Percentiles rank a stretch among this genome's conserved stretches.
These are phyloP conservation scores for Triadica sebifera DNA, from an alignment of 345 rosid species.

Conservation along the genomic window DNA sequence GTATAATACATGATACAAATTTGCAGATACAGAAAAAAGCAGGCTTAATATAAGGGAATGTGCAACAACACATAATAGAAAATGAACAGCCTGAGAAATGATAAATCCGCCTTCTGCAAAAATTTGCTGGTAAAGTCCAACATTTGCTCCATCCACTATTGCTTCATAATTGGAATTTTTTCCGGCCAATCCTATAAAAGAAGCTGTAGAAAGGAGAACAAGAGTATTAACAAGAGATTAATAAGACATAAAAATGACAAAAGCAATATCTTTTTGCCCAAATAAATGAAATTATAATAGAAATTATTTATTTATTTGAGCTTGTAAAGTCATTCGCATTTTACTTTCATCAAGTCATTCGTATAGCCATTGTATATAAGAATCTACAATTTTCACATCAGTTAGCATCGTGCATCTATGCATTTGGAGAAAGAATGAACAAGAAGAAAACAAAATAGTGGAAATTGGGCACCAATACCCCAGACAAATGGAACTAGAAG, in stretches of 20 bases:
- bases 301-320: not conserved
- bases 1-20: conserved; percentile 16
- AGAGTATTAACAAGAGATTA: too few species aligned
- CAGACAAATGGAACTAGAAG: not conserved
- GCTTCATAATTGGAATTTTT: conserved; percentile 61
- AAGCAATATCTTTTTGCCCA: not conserved
- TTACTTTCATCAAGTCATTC: not conserved
- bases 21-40: not conserved
- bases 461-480: not conserved
- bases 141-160: conserved; percentile 87
- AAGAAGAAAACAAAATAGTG: not conserved
- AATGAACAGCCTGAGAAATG: conserved; percentile 60
- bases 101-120: conserved; percentile 82
- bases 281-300: not conserved
- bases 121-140: conserved; percentile 87
- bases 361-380: not conserved
- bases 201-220: not conserved
- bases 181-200: conserved; percentile 66
- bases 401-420: not conserved
- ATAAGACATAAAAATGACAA: not conserved
- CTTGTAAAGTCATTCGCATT: not conserved
- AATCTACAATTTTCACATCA: not conserved
- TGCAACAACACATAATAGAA: not conserved
- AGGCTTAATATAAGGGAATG: not conserved
- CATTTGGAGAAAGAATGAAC: not conserved